A percentile compares a stretch with the other conserved stretches of the same genome.
Evolutionary conservation across 2,329 filamentous ascomycete species (phyloP).

Genomic region (Penicillium sp.): DNA sequence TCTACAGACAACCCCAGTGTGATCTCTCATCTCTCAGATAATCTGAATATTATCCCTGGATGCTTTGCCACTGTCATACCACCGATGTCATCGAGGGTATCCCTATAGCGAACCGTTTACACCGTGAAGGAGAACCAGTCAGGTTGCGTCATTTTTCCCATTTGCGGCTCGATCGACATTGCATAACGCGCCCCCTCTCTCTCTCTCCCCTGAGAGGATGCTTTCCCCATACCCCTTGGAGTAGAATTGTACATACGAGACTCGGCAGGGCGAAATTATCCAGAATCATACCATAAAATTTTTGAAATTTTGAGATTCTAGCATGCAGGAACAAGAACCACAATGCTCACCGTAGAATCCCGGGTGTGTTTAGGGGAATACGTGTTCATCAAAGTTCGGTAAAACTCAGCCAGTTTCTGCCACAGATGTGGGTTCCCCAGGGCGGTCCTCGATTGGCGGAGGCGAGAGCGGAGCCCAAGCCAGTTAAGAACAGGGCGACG

Average conservation of each 20-base stretch:
- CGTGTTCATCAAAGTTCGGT: slow-evolving; percentile 17
- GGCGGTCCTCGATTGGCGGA: not conserved
- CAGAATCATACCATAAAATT: no score
- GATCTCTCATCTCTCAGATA: not conserved
- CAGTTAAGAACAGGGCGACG: not conserved
- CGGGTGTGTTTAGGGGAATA: slow-evolving; percentile 4
- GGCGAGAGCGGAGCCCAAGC: not conserved
- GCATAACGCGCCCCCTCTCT: slow-evolving; percentile 25
- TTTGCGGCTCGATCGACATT: slow-evolving; percentile 34
- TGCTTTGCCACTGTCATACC: not conserved
- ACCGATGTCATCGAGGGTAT: not conserved
- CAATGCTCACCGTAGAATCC: no score
- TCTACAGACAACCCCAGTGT: not conserved
- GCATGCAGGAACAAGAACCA: no score
- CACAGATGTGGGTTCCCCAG: slow-evolving; percentile 4
- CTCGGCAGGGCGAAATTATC: no score
- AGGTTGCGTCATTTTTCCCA: slow-evolving; percentile 18
- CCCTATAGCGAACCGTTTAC: not conserved
- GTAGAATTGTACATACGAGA: not conserved
- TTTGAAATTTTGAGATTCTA: no score
- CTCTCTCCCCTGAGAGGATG: slow-evolving; percentile 18
- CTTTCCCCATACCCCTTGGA: slow-evolving; percentile 4
- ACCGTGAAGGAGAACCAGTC: slow-evolving; percentile 14
- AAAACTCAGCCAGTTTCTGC: slow-evolving; percentile 10
- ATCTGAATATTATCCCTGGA: not conserved